Percentiles rank a stretch among this genome's conserved stretches.
These are phyloP conservation scores for Wickerhamomyces hampshirensis DNA, from an alignment of 805 yeast genomes.

Conservation along the genomic window DNA sequence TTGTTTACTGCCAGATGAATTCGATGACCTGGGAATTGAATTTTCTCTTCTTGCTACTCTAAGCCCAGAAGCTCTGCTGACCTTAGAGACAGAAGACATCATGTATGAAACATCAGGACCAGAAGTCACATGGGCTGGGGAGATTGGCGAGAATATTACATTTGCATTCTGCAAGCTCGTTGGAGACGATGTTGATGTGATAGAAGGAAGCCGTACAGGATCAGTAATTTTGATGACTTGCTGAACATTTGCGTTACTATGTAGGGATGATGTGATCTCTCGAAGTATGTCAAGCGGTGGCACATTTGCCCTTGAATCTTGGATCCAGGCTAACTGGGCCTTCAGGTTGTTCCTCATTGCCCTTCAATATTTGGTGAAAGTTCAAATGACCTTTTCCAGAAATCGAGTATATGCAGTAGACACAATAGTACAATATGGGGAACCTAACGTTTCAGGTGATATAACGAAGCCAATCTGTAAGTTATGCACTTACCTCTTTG, in stretches of 20 bases:
- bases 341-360: conserved; percentile 25
- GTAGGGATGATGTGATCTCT: too few species aligned
- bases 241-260: too few species aligned
- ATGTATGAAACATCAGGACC: conserved; percentile 5
- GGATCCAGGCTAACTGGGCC: conserved; percentile 25
- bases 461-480: not conserved
- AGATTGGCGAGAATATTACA: too few species aligned
- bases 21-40: conserved; percentile 8
- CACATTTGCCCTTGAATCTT: conserved; percentile 17
- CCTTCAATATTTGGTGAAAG: too few species aligned
- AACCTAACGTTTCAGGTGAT: too few species aligned
- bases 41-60: conserved; percentile 20
- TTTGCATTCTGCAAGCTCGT: too few species aligned
- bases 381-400: too few species aligned
- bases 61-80: conserved; percentile 14
- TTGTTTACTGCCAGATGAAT: conserved; percentile 1
- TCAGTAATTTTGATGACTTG: not conserved
- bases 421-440: too few species aligned
- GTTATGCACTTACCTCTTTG: too few species aligned
- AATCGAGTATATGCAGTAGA: too few species aligned
- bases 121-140: not conserved
- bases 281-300: conserved; percentile 13
- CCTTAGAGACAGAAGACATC: conserved; percentile 8
- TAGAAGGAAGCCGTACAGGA: not conserved
- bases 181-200: not conserved